These are phyloP conservation scores for Diospyros kaki DNA, from an alignment of 148 eudicot genomes.

Conservation along the genomic window DNA sequence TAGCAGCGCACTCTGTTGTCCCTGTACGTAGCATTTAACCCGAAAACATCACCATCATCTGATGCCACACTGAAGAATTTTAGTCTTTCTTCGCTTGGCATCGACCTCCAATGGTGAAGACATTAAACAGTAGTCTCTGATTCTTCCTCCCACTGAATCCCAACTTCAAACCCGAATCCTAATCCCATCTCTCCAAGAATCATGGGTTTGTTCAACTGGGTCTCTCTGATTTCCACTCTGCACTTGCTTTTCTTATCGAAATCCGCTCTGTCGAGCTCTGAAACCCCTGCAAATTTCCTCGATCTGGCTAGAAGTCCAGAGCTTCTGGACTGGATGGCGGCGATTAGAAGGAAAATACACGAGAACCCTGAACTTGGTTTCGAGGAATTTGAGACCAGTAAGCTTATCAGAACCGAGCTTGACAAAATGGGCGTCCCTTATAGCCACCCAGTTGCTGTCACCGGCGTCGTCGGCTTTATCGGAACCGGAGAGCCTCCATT, in stretches of 20 bases:
- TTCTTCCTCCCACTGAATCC: not conserved
- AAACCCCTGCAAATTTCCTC: conserved; percentile 39
- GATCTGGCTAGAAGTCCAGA: conserved; percentile 31
- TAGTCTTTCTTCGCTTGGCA: not conserved
- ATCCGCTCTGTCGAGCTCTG: conserved; percentile 22
- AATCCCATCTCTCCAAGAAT: not conserved
- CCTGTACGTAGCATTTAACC: no score
- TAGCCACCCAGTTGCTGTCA: conserved; percentile 41
- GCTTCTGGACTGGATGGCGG: conserved; percentile 40
- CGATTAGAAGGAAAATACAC: conserved; percentile 43
- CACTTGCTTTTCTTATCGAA: conserved; percentile 13
- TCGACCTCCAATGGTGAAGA: not conserved
- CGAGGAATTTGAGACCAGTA: conserved; percentile 51
- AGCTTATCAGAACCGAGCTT: conserved; percentile 42
- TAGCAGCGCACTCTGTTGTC: no score
- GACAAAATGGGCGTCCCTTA: conserved; percentile 39
- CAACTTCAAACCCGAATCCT: not conserved
- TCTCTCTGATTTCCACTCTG: conserved; percentile 14
- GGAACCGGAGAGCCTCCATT: conserved; percentile 48
- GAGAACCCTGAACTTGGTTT: conserved; percentile 13
- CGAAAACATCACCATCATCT: not conserved
- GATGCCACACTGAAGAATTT: not conserved
- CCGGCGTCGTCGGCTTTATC: conserved; percentile 44
- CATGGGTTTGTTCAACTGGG: conserved; percentile 29
- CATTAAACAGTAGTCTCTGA: no score